phyloP scores from a whole-genome alignment of 2,329 filamentous ascomycete species.

The Allantophomopsis cytisporea region DNA sequence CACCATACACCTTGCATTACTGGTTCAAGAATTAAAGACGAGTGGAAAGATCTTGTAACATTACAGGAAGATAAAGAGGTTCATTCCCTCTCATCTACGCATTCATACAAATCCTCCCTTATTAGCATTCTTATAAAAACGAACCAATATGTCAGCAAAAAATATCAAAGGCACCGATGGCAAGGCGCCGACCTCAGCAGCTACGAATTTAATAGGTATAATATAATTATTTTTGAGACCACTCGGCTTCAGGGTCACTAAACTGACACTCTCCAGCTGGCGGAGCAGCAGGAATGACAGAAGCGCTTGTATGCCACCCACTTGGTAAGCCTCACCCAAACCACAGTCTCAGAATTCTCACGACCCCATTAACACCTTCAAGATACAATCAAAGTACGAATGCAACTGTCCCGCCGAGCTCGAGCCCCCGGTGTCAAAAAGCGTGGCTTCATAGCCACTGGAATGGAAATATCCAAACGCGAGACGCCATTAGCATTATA shows the following conservation, averaged over 20 bases:
- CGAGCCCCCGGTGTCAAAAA: slow-evolving; percentile 68
- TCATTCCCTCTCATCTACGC: background rate
- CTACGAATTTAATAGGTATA: slow-evolving; percentile 84
- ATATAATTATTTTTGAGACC: slow-evolving; percentile 5
- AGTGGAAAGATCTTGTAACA: background rate
- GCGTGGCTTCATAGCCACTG: slow-evolving; percentile 79
- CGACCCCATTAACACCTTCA: background rate
- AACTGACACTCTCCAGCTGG: slow-evolving; percentile 47
- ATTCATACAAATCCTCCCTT: background rate
- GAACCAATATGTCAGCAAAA: slow-evolving; percentile 41
- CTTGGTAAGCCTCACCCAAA: slow-evolving; percentile 44
- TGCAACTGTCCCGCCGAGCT: slow-evolving; percentile 89
- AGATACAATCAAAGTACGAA: slow-evolving; percentile 98
- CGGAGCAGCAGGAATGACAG: slow-evolving; percentile 98
- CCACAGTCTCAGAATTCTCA: background rate
- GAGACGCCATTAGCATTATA: slow-evolving; percentile 91
- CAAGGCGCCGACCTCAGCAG: slow-evolving; percentile 72
- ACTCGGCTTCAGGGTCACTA: slow-evolving; percentile 2
- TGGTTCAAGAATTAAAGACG: background rate
- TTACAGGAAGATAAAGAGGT: background rate
- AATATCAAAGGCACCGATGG: slow-evolving; percentile 36
- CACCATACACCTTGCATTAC: background rate
- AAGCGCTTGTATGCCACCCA: slow-evolving; percentile 90
- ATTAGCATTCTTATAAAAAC: background rate
- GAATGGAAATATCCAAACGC: slow-evolving; percentile 70